Percentiles rank a stretch among this genome's conserved stretches.
Conservation (phyloP, 495 filamentous ascomycete genomes). For the Aspergillus funiculosus region DNA sequence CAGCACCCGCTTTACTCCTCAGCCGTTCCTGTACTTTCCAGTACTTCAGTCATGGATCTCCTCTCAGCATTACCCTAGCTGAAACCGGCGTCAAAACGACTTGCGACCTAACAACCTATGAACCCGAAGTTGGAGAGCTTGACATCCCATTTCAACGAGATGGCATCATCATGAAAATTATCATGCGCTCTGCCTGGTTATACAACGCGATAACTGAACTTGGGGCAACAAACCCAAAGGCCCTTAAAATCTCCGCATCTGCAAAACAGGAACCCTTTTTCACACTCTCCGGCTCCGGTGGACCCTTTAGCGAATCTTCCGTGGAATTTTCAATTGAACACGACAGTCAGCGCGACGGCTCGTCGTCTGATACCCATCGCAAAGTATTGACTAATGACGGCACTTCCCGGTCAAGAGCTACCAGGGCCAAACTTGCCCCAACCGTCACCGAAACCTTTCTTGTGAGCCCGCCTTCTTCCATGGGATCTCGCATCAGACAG, state of each 20-base stretch:
- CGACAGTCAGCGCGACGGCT: slow-evolving; percentile 27
- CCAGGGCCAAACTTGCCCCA: slow-evolving; percentile 42
- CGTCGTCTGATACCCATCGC: slow-evolving; percentile 20
- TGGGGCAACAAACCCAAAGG: slow-evolving; percentile 60
- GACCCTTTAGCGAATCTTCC: slow-evolving; percentile 69
- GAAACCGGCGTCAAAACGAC: slow-evolving; percentile 84
- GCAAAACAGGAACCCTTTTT: slow-evolving; percentile 61
- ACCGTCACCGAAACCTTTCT: slow-evolving; percentile 48
- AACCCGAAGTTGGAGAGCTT: slow-evolving; percentile 53
- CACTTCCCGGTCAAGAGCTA: slow-evolving; percentile 36
- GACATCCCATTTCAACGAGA: slow-evolving; percentile 83
- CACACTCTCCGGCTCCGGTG: slow-evolving; percentile 60
- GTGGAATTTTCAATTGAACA: slow-evolving; percentile 78
- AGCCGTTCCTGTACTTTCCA: slow-evolving; percentile 74
- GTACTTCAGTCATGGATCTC: slow-evolving; percentile 65
- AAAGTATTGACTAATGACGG: slow-evolving; percentile 33
- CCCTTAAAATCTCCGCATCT: slow-evolving; percentile 58
- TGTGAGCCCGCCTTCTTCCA: slow-evolving; percentile 39
- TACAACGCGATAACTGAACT: slow-evolving; percentile 82
- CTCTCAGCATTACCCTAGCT: slow-evolving; percentile 73
- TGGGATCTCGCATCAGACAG: slow-evolving; percentile 37
- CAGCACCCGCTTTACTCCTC: slow-evolving; percentile 67
- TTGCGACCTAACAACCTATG: slow-evolving; percentile 88
- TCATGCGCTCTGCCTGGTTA: slow-evolving; percentile 80
- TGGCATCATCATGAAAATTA: slow-evolving; percentile 80